A percentile compares a stretch with the other conserved stretches of the same genome.
Conservation (phyloP, 2,329 filamentous ascomycete species). For the Ophiostoma pallidulum region DNA sequence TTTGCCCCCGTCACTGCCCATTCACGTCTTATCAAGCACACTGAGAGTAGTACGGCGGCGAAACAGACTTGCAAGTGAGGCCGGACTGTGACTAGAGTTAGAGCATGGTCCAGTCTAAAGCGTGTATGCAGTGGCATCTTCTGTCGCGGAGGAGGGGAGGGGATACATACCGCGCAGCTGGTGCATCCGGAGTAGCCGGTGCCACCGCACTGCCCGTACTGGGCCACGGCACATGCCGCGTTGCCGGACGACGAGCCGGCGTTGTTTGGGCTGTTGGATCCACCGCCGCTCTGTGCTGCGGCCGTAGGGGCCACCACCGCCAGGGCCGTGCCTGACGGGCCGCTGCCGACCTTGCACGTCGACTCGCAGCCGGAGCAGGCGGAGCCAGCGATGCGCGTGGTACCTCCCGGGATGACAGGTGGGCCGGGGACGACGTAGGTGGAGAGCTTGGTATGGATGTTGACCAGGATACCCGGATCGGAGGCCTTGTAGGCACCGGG, state of each 20-base stretch:
- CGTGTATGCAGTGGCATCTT: no score
- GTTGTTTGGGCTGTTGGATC: conserved; percentile 21
- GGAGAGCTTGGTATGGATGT: conserved; percentile 34
- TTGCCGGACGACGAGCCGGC: conserved; percentile 24
- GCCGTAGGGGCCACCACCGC: conserved; percentile 8
- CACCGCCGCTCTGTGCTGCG: conserved; percentile 3
- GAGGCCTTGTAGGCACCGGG: conserved; percentile 35
- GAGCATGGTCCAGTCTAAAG: no score
- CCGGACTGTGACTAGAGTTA: conserved; percentile 19
- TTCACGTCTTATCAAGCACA: conserved; percentile 20
- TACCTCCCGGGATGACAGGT: conserved; percentile 31
- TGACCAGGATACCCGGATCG: conserved; percentile 38
- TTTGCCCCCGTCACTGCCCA: no score
- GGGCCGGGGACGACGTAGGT: conserved; percentile 36
- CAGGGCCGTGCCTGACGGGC: conserved; percentile 15
- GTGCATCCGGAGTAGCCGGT: conserved; percentile 33
- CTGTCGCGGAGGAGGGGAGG: no score
- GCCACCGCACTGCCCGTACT: conserved; percentile 32
- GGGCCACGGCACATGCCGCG: conserved; percentile 24
- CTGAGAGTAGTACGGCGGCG: conserved; percentile 31
- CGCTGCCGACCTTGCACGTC: conserved; percentile 29
- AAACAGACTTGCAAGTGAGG: conserved; percentile 28
- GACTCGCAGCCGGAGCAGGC: conserved; percentile 31
- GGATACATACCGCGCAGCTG: conserved; percentile 27
- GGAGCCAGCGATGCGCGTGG: conserved; percentile 31